Evolutionary conservation across 2,329 filamentous ascomycete species (phyloP).

Genomic region (Aspergillus transmontanensis): DNA sequence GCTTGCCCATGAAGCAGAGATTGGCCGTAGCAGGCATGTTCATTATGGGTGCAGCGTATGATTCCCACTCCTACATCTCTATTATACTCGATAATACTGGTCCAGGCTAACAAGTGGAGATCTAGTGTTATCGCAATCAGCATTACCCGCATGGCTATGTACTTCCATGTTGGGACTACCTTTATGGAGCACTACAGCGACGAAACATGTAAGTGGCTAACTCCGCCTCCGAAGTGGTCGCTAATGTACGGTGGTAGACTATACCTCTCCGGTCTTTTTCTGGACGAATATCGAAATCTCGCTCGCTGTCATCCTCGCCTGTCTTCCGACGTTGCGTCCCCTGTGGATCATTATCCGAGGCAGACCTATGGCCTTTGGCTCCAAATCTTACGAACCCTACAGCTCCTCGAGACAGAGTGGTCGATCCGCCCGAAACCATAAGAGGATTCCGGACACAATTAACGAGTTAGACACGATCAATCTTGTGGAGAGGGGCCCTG

Average conservation of each 20-base stretch:
- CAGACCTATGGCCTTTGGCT: neutral
- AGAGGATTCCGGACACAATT: neutral
- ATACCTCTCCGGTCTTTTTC: conserved; percentile 2
- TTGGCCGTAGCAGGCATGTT: neutral
- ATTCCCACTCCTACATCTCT: neutral
- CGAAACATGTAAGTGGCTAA: neutral
- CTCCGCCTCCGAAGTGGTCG: neutral
- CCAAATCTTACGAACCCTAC: neutral
- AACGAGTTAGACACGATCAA: neutral
- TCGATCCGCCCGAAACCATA: neutral
- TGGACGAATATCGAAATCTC: conserved; percentile 5
- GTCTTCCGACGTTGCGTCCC: neutral
- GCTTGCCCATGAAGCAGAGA: neutral
- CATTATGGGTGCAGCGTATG: neutral
- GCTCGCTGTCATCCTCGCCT: conserved; percentile 1
- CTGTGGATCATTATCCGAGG: neutral
- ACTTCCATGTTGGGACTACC: neutral
- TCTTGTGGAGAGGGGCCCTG: neutral
- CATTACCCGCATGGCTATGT: neutral
- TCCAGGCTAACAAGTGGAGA: neutral
- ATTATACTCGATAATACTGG: neutral
- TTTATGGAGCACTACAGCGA: neutral
- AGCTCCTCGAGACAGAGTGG: neutral
- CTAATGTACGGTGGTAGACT: neutral
- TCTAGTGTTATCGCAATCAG: neutral